A percentile compares a stretch with the other conserved stretches of the same genome.
These are phyloP conservation scores for Colletotrichum sp. DNA, from an alignment of 2,329 filamentous ascomycete species.

Conservation along the genomic window DNA sequence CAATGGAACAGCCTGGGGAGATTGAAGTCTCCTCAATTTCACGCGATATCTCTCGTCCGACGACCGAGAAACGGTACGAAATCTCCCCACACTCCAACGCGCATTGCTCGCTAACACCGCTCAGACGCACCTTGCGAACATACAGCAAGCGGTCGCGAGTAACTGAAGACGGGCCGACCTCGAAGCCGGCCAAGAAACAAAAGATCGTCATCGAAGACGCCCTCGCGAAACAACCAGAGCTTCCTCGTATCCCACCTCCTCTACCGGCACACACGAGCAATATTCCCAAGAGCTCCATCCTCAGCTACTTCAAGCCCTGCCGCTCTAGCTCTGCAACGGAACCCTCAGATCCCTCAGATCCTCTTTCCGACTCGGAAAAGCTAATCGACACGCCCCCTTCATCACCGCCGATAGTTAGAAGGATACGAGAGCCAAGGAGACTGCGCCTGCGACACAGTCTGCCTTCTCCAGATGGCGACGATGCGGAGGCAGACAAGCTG, in stretches of 20 bases:
- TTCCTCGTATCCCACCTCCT: not conserved
- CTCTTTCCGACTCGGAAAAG: conserved; percentile 14
- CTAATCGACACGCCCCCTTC: conserved; percentile 26
- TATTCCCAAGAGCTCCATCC: conserved; percentile 39
- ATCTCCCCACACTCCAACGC: not conserved
- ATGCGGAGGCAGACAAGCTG: not conserved
- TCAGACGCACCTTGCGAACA: conserved; percentile 34
- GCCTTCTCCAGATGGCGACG: not conserved
- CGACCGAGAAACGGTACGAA: conserved; percentile 11
- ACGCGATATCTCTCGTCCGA: not conserved
- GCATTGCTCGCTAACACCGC: not conserved
- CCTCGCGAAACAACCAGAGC: not conserved
- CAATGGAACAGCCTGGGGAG: not conserved
- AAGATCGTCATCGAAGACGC: conserved; percentile 27
- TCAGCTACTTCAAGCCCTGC: conserved; percentile 45
- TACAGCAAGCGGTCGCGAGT: conserved; percentile 39
- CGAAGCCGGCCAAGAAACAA: conserved; percentile 4
- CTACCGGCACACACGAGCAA: conserved; percentile 1
- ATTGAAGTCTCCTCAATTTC: not conserved
- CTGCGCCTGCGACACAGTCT: conserved; percentile 17
- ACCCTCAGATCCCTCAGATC: conserved; percentile 15
- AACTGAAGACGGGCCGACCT: not conserved
- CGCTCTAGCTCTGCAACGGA: conserved; percentile 12
- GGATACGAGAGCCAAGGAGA: conserved; percentile 19
- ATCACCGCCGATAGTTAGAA: conserved; percentile 18